Evolutionary conservation across 371 early-diverging fungal genomes (phyloP), one percentile per base, ranked within the genome.

Genomic region (Mortierella sp.): DNA sequence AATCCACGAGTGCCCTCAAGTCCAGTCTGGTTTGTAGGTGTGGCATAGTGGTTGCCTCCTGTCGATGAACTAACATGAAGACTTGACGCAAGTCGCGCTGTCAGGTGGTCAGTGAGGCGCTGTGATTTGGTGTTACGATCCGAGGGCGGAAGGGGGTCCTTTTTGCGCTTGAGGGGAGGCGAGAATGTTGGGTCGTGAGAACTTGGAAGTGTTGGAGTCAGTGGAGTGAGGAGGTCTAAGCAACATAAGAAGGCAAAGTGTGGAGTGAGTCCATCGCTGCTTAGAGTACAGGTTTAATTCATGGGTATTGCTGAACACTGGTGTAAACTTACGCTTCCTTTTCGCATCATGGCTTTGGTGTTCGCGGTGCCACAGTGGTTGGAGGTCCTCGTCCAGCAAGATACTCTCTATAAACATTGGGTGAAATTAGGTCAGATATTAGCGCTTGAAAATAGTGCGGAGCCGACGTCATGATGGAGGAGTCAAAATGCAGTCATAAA

Each of bases 21-120:
- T 45, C 84, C 79, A 48, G 79, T 73, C 19, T 77, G 83, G 10
- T 58, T 38, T 26, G 9, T 74, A 6, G 57, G n/a, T 54, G 24
- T 44, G 24, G 58, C 26, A 26, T 34, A 24, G 5, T 52, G 70
- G 16, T 52, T 38, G 38, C 21, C 16, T 34, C 21, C 28, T 42
- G 47, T 21, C 16, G 79, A 78, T 24, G 79, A 55, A 42, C 86
- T 86, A 73, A 86, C 81, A 34, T 82, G 78, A 4, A 86, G 79
- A 11, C 77, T 79, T 21, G 86, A 68, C 21, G 86, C 86, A n/a
- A 86, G 80, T 24, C 78, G 77, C 0, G 81, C 74, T 47, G 86
- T 82, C n/a, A 86, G 74, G 34, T 86, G 86, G 42, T 86, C 86
- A 1, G 86, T 82, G 80, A 86, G 77, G 31, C 86, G 82, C 24